Percentiles rank a stretch among this genome's conserved stretches.
Conservation (phyloP, 176 grass and related monocot genomes). For the Triticum monococcum region DNA sequence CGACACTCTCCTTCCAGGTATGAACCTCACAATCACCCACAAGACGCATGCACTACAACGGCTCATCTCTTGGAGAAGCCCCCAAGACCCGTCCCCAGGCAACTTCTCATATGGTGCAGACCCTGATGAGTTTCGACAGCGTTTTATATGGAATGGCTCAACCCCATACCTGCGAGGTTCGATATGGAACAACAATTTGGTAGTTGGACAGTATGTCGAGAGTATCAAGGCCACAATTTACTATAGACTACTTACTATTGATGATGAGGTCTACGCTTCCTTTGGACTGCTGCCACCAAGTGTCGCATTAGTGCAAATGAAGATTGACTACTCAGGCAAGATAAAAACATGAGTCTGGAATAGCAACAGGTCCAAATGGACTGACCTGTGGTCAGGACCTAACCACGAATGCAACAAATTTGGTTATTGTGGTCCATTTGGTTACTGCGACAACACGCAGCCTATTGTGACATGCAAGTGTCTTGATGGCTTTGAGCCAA, state of each 20-base stretch:
- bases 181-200: too few relatives aligned
- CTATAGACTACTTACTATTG: too few relatives aligned
- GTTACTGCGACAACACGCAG: constrained; percentile 36
- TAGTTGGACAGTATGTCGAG: too few relatives aligned
- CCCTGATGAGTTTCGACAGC: not conserved
- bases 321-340: not conserved
- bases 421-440: not conserved
- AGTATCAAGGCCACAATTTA: too few relatives aligned
- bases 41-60: not conserved
- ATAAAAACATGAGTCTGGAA: not conserved
- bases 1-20: constrained; percentile 27
- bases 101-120: constrained; percentile 28
- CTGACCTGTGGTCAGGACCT: not conserved
- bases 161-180: not conserved
- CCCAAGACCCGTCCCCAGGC: constrained; percentile 24
- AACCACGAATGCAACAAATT: constrained; percentile 28
- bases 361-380: constrained; percentile 2
- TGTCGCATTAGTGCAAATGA: too few relatives aligned
- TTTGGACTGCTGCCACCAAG: too few relatives aligned
- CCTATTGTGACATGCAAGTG: constrained; percentile 30
- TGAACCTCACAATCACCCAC: constrained; percentile 16
- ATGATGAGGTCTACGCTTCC: too few relatives aligned
- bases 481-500: constrained; percentile 43
- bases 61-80: constrained; percentile 29
- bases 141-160: constrained; percentile 8